A percentile compares a stretch with the other conserved stretches of the same genome.
phyloP scores from a whole-genome alignment of 2,329 filamentous ascomycete species.

The Acrocalymma vagum region DNA sequence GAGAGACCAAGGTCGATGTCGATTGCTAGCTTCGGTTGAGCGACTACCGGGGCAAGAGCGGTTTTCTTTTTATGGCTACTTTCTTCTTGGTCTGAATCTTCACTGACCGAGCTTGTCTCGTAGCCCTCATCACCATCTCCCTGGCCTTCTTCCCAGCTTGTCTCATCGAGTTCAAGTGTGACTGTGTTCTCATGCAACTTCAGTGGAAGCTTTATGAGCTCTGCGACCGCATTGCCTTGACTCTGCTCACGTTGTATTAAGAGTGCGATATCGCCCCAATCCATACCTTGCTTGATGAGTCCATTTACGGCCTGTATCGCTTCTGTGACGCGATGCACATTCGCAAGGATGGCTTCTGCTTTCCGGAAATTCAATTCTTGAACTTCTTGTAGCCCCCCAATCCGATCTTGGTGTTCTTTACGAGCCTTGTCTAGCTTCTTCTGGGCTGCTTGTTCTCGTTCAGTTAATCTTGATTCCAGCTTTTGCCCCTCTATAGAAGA shows the following conservation, averaged over 20 bases:
- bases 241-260: constrained; percentile 88
- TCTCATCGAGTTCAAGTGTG: constrained; percentile 79
- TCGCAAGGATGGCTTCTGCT: constrained; percentile 88
- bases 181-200: constrained; percentile 91
- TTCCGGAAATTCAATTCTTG: constrained; percentile 88
- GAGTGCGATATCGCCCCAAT: constrained; percentile 91
- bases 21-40: constrained; percentile 66
- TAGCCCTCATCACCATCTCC: constrained; percentile 65
- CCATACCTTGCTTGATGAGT: constrained; percentile 92
- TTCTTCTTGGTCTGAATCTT: constrained; percentile 68
- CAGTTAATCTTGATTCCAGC: constrained; percentile 81
- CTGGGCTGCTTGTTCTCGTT: constrained; percentile 82
- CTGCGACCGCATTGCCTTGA: constrained; percentile 82
- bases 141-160: constrained; percentile 69
- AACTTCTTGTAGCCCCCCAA: constrained; percentile 82
- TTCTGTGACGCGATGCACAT: constrained; percentile 89
- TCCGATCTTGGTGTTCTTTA: constrained; percentile 82
- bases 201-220: constrained; percentile 84
- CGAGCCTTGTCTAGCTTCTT: constrained; percentile 86
- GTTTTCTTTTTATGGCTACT: constrained; percentile 58
- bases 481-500: constrained; percentile 96
- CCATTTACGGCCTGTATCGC: constrained; percentile 92
- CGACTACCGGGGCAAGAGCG: constrained; percentile 37
- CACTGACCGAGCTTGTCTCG: constrained; percentile 71
- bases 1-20: constrained; percentile 86